These are phyloP conservation scores for Mortierella hygrophila DNA, from an alignment of 192 early-diverging fungal genomes.

Conservation along the genomic window DNA sequence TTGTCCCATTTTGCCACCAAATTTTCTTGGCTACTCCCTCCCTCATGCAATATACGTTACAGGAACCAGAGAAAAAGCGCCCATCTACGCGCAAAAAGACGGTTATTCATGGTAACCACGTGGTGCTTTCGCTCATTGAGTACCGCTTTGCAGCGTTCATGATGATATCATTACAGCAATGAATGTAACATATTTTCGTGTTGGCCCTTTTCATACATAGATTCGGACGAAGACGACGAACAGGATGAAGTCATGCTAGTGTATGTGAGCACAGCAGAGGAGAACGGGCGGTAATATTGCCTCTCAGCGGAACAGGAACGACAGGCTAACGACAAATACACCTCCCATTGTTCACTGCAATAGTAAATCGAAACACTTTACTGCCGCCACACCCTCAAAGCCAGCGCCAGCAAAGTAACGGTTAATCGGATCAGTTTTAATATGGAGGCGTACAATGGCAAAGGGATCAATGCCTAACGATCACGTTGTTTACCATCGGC, in stretches of 20 bases:
- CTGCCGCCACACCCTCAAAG: not conserved
- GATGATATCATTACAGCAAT: not conserved
- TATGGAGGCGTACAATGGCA: not conserved
- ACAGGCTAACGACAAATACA: not conserved
- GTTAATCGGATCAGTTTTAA: not conserved
- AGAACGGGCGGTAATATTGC: not conserved
- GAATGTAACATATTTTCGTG: not conserved
- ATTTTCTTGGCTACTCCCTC: not conserved
- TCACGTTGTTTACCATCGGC: not conserved
- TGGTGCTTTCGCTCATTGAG: too few relatives aligned
- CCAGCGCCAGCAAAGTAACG: constrained; percentile 23
- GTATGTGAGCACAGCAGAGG: constrained; percentile 11
- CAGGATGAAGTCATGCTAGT: constrained; percentile 22
- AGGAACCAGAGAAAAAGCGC: constrained; percentile 36
- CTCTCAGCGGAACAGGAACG: not conserved
- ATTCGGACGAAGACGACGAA: constrained; percentile 46
- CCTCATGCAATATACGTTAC: not conserved
- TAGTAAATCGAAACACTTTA: constrained; percentile 49
- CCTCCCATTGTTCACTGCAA: not conserved
- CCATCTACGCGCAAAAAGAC: constrained; percentile 24
- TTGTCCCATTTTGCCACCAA: constrained; percentile 55
- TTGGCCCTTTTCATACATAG: not conserved
- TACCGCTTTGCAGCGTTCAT: not conserved
- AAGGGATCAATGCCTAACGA: not conserved
- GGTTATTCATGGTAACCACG: constrained; percentile 32